A percentile compares a stretch with the other conserved stretches of the same genome.
phyloP scores from a whole-genome alignment of 1,284 basidiomycete genomes.

The Ganoderma lingzhi region DNA sequence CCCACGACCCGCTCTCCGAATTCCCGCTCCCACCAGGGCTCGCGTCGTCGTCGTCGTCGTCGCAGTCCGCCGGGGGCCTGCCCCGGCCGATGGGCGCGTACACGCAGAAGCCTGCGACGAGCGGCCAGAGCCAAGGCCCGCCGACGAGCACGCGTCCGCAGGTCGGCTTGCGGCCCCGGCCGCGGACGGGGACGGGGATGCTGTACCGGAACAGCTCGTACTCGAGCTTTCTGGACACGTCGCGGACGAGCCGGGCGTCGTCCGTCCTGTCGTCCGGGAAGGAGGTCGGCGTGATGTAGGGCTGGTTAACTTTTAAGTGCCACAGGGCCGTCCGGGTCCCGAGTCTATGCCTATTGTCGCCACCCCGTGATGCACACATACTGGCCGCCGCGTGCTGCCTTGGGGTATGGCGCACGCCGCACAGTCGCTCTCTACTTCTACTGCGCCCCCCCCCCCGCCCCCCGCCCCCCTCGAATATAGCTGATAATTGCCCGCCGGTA shows the following conservation, averaged over 20 bases:
- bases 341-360: background rate
- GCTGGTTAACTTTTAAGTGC: background rate
- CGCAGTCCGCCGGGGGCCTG: conserved; percentile 7
- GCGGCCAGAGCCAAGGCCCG: background rate
- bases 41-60: background rate
- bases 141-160: conserved; percentile 26
- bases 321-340: too few species aligned
- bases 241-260: conserved; percentile 29
- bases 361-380: background rate
- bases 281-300: conserved; percentile 27
- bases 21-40: conserved; percentile 27
- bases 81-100: conserved; percentile 7
- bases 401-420: background rate
- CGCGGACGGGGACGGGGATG: conserved; percentile 43
- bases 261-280: conserved; percentile 30
- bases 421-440: background rate
- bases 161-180: conserved; percentile 31
- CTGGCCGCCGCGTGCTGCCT: background rate
- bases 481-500: background rate
- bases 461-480: background rate
- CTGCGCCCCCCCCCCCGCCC: background rate
- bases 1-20: conserved; percentile 20
- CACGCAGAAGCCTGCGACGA: conserved; percentile 12
- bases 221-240: conserved; percentile 35
- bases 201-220: conserved; percentile 40